These are phyloP conservation scores for Boechera stricta DNA, from an alignment of 345 rosid genomes.

Conservation along the genomic window DNA sequence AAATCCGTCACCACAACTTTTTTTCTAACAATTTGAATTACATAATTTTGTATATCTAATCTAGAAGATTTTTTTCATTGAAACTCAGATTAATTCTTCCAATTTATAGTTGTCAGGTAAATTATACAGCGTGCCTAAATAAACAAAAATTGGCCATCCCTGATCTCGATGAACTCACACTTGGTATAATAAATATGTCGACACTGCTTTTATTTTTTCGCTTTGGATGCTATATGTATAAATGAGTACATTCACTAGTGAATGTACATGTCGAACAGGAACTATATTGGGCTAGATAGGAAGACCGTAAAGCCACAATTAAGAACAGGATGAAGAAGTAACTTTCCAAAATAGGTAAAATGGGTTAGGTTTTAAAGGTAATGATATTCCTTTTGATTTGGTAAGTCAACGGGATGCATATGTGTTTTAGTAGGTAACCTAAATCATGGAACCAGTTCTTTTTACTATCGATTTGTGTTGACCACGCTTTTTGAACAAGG, in stretches of 20 bases:
- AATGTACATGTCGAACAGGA: conserved; percentile 23
- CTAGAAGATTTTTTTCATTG: not conserved
- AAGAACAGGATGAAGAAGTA: conserved; percentile 33
- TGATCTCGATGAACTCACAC: not conserved
- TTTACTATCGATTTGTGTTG: conserved; percentile 6
- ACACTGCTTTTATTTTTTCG: not conserved
- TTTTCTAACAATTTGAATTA: not conserved
- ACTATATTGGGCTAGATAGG: conserved; percentile 16
- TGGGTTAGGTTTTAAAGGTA: conserved; percentile 44
- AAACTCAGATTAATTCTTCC: not conserved
- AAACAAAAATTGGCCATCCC: not conserved
- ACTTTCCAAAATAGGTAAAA: conserved; percentile 41
- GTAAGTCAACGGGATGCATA: conserved; percentile 38
- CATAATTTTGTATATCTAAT: not conserved
- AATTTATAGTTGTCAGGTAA: not conserved
- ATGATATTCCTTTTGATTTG: conserved; percentile 31
- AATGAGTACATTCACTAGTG: conserved; percentile 13
- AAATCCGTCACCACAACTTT: not conserved
- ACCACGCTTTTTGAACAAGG: conserved; percentile 18
- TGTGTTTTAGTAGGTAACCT: conserved; percentile 6
- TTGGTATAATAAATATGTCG: not conserved
- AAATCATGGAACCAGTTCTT: not conserved
- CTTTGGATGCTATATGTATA: not conserved
- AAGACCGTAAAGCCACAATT: conserved; percentile 8
- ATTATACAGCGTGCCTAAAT: not conserved